Evolutionary conservation across 495 filamentous ascomycete species (phyloP).

Genomic region (Aspergillus sclerotioniger): DNA sequence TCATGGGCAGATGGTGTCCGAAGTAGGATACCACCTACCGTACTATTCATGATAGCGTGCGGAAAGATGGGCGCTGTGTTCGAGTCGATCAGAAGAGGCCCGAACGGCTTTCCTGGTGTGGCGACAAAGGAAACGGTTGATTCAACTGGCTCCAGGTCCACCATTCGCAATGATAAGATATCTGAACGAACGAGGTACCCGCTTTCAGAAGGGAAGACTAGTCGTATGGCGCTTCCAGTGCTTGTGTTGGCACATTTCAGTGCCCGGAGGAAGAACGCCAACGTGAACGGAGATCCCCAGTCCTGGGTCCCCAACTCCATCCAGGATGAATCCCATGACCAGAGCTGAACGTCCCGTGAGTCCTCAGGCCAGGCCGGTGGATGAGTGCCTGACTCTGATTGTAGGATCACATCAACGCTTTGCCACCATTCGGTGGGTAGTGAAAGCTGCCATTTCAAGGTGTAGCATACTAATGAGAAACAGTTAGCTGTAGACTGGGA

Average conservation of each 20-base stretch:
- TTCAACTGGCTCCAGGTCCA: background rate
- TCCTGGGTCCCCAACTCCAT: no score
- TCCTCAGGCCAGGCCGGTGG: no score
- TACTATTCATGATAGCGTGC: background rate
- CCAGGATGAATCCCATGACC: no score
- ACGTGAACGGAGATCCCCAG: no score
- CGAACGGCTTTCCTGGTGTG: background rate
- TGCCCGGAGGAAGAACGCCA: no score
- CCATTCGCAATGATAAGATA: conserved; percentile 3
- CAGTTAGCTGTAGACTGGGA: no score
- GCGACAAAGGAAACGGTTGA: background rate
- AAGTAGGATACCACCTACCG: background rate
- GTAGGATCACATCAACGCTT: no score
- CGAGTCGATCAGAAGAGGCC: background rate
- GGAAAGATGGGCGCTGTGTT: background rate
- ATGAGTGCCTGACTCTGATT: no score
- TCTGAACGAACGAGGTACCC: conserved; percentile 4
- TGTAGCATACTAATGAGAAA: no score
- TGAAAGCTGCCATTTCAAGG: no score
- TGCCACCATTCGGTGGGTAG: no score
- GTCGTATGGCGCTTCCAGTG: background rate
- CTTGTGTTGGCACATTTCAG: background rate
- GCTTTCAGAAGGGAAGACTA: background rate
- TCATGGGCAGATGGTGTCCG: background rate
- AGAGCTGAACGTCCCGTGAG: no score